Percentiles rank a stretch among this genome's conserved stretches.
These are phyloP conservation scores for Carex arenaria DNA, from an alignment of 202 grass and related monocot species.

Conservation along the genomic window DNA sequence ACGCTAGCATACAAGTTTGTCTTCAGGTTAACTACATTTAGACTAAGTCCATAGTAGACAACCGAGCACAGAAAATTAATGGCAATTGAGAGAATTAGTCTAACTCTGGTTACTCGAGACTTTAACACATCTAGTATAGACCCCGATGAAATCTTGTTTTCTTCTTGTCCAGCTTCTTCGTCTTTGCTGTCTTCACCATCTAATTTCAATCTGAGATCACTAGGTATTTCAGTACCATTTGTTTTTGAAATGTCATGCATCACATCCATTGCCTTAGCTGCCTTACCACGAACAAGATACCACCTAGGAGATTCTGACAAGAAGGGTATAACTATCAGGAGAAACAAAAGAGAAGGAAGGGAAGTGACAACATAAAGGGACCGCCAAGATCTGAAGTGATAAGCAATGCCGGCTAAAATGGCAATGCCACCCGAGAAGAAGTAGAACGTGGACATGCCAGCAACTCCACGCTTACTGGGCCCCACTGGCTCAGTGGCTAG, in stretches of 20 bases:
- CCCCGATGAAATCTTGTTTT: background rate
- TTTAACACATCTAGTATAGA: slow-evolving; percentile 68
- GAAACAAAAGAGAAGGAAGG: slow-evolving; percentile 49
- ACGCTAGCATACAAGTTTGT: slow-evolving; percentile 80
- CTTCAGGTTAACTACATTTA: slow-evolving; percentile 94
- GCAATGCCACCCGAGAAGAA: slow-evolving; percentile 94
- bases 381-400: slow-evolving; percentile 54
- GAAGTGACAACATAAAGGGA: slow-evolving; percentile 63
- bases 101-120: slow-evolving; percentile 32
- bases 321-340: slow-evolving; percentile 44
- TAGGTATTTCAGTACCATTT: slow-evolving; percentile 48
- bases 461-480: slow-evolving; percentile 42
- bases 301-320: slow-evolving; percentile 76
- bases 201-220: slow-evolving; percentile 38
- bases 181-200: slow-evolving; percentile 39
- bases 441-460: slow-evolving; percentile 80
- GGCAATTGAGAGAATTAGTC: slow-evolving; percentile 50
- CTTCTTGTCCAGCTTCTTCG: background rate
- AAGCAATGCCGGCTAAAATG: slow-evolving; percentile 44
- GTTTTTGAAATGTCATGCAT: slow-evolving; percentile 42
- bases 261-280: slow-evolving; percentile 40
- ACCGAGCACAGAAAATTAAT: slow-evolving; percentile 59
- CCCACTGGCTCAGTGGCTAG: slow-evolving; percentile 90
- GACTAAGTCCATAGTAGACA: slow-evolving; percentile 88
- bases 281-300: slow-evolving; percentile 64